Base-by-base conservation (phyloP, 371 early-diverging fungal genomes). In the Dichotomocladium elegans region DNA sequence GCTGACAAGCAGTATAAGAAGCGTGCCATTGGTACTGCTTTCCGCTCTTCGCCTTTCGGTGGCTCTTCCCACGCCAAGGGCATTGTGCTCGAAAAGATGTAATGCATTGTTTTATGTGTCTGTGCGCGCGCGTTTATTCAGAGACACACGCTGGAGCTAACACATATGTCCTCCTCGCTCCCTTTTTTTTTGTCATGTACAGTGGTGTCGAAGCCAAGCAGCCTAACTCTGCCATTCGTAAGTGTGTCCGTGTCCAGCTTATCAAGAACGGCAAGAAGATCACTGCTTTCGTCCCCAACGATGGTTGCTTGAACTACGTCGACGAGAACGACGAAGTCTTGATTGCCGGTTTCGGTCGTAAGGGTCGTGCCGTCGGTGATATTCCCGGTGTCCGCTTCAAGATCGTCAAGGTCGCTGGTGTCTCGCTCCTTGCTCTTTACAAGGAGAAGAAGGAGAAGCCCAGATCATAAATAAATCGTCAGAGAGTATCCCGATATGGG, bases 171-270 rank as follows among this genome's bases (percentile, higher is more conserved):
- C n/a, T n/a, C n/a, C n/a, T n/a, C n/a, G n/a, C n/a, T n/a, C n/a
- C n/a, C n/a, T n/a, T n/a, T 34, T 34, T 34, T 34, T n/a, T 34
- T 11, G 9, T n/a, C n/a, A 34, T 40, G 21, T 7, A 52, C 64
- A 93, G 92, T 82, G 99, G 99, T 90, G 96, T 99, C 64, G 99
- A 99, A 88, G 98, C 99, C 71, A 99, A 99, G 85, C 99, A 99
- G 86, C 99, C 99, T 71, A 99, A 99, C 96, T 99, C 99, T 82
- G 99, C 99, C 70, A 96, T 99, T 86, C 96, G 99, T 86, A 99
- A 99, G 89, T 98, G 98, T 84, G 99, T 99, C 63, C 94, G 99
- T 90, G 98, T 98, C 64, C 99, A 99, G 83, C 88, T 99, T 60
- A 99, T 99, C 88, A 97, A 98, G 89, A 99, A 99, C 89, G 98